Base-by-base conservation (phyloP, 768 basidiomycete genomes). In the Russula abietina region DNA sequence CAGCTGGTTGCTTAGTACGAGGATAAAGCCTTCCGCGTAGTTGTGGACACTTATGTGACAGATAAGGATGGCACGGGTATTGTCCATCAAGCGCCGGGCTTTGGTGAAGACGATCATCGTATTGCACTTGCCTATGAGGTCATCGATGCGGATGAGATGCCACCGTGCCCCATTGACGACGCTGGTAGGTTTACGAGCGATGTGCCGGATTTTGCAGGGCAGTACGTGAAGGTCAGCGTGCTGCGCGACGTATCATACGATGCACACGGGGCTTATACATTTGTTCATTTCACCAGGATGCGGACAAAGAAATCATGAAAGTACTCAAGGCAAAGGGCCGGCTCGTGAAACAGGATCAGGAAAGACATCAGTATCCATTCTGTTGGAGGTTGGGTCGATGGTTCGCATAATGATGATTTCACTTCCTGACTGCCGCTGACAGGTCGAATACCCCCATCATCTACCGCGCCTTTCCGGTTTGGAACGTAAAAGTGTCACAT, bases 31-130 rank as follows among this genome's bases (percentile, higher is more conserved):
- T 98, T 96, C 79, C 76, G 88, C 60, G 93, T 99, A 17, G 73
- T 99, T 16, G 81, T 83, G 24, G 97, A 99, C 70, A 87, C 87
- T 0, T 99, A 99, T 72, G 96, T 99, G 53, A 96, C 93, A 4
- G 89, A 88, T 68, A 82, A 85, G 17, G 91, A 93, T 63, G 97
- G 97, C 71, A 99, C 97, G 32, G 97, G 97, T 69, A 95, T 98
- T 70, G 97, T 99, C 33, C 97, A 99, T 73, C 97, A 99, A 76
- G 93, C 97, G 2, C 97, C 97, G 2, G 95, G 89, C 0, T 98
- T 97, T 70, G 97, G 97, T 78, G 96, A 98, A 73, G 97, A 99
- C 70, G 97, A 99, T 81, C 92, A 98, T 74, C 90, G 97, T 57
- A 84, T 99, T 69, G 88, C 91, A 30, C 81, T 96, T 64, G 84